phyloP scores from a whole-genome alignment of 345 rosid genomes.

The Dimocarpus longan region DNA sequence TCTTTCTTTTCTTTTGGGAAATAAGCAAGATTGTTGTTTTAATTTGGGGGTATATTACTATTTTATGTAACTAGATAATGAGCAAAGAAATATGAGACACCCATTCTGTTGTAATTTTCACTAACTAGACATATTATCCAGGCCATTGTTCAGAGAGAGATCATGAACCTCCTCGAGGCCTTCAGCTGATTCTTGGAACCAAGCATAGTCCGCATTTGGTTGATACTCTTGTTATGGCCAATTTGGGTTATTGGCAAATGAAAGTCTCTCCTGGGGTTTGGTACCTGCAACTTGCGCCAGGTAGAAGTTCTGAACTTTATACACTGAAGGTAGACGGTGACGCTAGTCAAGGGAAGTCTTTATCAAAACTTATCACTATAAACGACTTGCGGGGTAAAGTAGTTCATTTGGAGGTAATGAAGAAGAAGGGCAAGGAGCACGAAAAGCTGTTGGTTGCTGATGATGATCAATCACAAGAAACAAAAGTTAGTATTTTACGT shows the following conservation, averaged over 20 bases:
- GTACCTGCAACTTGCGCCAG: slow-evolving; percentile 98
- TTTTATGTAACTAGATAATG: background rate
- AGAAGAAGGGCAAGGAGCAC: slow-evolving; percentile 91
- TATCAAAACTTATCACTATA: slow-evolving; percentile 73
- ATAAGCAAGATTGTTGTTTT: background rate
- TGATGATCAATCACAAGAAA: slow-evolving; percentile 52
- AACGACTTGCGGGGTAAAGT: slow-evolving; percentile 95
- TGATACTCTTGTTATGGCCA: slow-evolving; percentile 99
- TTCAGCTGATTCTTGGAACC: slow-evolving; percentile 98
- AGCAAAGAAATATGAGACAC: background rate
- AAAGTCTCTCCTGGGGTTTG: slow-evolving; percentile 99
- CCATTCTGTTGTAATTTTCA: slow-evolving; percentile 9
- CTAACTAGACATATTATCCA: slow-evolving; percentile 26
- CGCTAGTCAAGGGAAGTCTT: slow-evolving; percentile 46
- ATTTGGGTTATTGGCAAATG: slow-evolving; percentile 99
- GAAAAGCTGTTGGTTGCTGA: slow-evolving; percentile 76
- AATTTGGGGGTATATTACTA: background rate
- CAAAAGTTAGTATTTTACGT: slow-evolving; percentile 45
- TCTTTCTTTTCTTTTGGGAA: too few species aligned
- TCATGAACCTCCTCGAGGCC: slow-evolving; percentile 96
- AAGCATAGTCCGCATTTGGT: slow-evolving; percentile 88
- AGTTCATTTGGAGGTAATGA: slow-evolving; percentile 85
- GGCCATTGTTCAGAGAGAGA: slow-evolving; percentile 99
- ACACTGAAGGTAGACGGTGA: slow-evolving; percentile 56
- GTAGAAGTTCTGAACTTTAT: slow-evolving; percentile 92